Evolutionary conservation across 345 rosid species (phyloP).

Genomic region (Brassica nigra): DNA sequence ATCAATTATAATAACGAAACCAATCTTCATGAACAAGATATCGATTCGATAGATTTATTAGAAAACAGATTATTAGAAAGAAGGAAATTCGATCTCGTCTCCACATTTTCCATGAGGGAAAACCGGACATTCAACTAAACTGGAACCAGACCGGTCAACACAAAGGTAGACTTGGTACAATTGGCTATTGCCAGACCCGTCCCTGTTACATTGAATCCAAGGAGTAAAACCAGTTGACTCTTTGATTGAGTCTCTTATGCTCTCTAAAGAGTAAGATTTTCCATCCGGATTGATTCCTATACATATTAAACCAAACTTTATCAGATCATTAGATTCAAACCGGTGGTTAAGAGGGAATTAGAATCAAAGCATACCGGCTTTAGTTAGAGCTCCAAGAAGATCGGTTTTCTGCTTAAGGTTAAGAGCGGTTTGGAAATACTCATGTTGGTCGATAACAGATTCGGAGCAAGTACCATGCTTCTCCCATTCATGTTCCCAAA

Average conservation of each 20-base stretch:
- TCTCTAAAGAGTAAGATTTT: slow-evolving; percentile 48
- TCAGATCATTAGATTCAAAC: not conserved
- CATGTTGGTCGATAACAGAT: slow-evolving; percentile 67
- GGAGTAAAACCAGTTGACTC: slow-evolving; percentile 60
- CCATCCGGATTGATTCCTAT: slow-evolving; percentile 74
- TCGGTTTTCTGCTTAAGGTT: slow-evolving; percentile 47
- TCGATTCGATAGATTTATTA: not conserved
- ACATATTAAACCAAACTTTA: not conserved
- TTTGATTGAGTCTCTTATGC: slow-evolving; percentile 62
- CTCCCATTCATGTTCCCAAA: slow-evolving; percentile 96
- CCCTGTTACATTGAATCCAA: slow-evolving; percentile 73
- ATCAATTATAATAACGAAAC: not conserved
- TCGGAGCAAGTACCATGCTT: slow-evolving; percentile 97
- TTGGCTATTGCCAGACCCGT: slow-evolving; percentile 65
- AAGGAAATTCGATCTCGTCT: slow-evolving; percentile 64
- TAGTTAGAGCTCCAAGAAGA: slow-evolving; percentile 57
- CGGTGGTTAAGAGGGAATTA: no score
- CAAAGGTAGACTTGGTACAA: slow-evolving; percentile 87
- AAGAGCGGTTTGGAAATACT: slow-evolving; percentile 69
- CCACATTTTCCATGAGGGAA: slow-evolving; percentile 66
- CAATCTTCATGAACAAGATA: slow-evolving; percentile 12
- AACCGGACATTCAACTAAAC: slow-evolving; percentile 72
- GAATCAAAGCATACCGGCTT: slow-evolving; percentile 52
- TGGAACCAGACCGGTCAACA: slow-evolving; percentile 64
- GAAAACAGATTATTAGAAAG: slow-evolving; percentile 47